Evolutionary conservation across 805 yeast genomes (phyloP), one percentile per base, ranked within the genome.

Genomic region (Candida maesae): DNA sequence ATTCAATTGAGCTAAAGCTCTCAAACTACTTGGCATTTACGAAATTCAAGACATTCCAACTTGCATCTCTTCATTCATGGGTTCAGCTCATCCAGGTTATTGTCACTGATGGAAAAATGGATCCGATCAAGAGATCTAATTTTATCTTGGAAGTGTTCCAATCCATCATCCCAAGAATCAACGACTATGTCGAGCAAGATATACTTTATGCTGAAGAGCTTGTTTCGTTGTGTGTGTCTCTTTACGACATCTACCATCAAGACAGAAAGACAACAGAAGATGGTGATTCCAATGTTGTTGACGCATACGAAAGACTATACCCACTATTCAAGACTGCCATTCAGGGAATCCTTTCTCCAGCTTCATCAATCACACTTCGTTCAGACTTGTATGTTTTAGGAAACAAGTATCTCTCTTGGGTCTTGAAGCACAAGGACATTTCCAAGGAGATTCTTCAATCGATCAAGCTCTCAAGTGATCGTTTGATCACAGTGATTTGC

Each of bases 91-190:
- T 87, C 18, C 87, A 88, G 46, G 78, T 88, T 4, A 63, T 87
- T 33, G 78, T 86, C 5, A 69, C 78, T 5, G 89, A 81, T 59
- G 79, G 78, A 9, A 66, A 65, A n/a, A 61, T 79, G 41, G 60
- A 67, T 6, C 54, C 70, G 0, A 53, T 63, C 8, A 60, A 64
- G n/a, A 68, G 81, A 35, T 68, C 78, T 0, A 73, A 76, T 28
- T 83, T 91, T 53, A 78, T 88, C 39, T 63, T 87, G 15, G 95
- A 84, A 50, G 76, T 86, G 3, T 79, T 89, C 47, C 95, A 87
- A 51, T 68, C 76, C 4, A 70, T 87, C 18, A 70, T 87, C 16
- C 95, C 95, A 2, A 83, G 79, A 53, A 75, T 89, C 35, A 79
- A 80, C 50, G 86, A 79, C 44, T 89, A 82, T 60, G 72, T 87